Conservation (phyloP, 75 land plant genomes). For the Picea sitchensis region DNA sequence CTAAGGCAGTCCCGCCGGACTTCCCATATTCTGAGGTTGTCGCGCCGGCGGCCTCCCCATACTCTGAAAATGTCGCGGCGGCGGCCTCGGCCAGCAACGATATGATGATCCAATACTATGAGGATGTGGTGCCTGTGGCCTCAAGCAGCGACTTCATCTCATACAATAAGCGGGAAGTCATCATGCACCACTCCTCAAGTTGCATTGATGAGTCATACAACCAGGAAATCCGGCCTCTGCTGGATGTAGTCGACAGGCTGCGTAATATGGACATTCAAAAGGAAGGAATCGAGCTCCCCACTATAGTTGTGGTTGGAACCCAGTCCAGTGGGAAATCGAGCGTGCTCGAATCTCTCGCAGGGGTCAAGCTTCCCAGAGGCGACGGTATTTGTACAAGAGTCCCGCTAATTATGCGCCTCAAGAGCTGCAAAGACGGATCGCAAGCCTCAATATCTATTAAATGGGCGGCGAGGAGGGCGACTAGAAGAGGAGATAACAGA, state of each 20-base stretch:
- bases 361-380: slow-evolving; percentile 49
- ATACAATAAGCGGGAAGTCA: too few species aligned
- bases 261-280: slow-evolving; percentile 34
- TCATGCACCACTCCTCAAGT: too few species aligned
- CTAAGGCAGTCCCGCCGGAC: too few species aligned
- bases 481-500: slow-evolving; percentile 18
- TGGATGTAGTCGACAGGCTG: slow-evolving; percentile 52
- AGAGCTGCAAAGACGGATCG: slow-evolving; percentile 16
- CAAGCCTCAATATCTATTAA: slow-evolving; percentile 9
- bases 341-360: slow-evolving; percentile 63
- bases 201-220: slow-evolving; percentile 9
- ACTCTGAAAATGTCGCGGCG: too few species aligned
- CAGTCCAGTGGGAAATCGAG: slow-evolving; percentile 66
- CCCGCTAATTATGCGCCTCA: slow-evolving; percentile 52
- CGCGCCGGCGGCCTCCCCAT: too few species aligned
- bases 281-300: slow-evolving; percentile 61
- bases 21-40: too few species aligned
- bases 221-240: slow-evolving; percentile 44
- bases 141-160: too few species aligned
- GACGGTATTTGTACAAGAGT: slow-evolving; percentile 67
- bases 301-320: slow-evolving; percentile 70
- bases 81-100: too few species aligned
- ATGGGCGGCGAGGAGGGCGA: slow-evolving; percentile 10
- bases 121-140: too few species aligned
- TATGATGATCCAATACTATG: too few species aligned